Evolutionary conservation across 2,329 filamentous ascomycete genomes (phyloP), one percentile per base, ranked within the genome.

Genomic region (Botrytis porri): DNA sequence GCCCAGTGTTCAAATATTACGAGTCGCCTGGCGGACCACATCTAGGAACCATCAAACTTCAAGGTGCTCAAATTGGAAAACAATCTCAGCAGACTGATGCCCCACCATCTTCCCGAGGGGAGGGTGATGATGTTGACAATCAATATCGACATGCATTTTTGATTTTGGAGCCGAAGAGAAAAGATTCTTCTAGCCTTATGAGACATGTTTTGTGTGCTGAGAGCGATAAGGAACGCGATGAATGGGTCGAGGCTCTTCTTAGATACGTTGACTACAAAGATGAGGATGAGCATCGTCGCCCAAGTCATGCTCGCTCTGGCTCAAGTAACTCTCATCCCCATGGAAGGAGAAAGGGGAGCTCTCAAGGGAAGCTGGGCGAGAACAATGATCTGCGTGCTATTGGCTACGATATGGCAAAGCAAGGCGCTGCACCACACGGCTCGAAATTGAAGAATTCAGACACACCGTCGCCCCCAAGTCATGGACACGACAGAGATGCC

Each of bases 91-190:
- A 86, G 73, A 86, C 84, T n/a, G 82, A 82, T 39, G 87, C 86
- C 71, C 86, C 89, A 45, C 90, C 92, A 22, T 89, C 91, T 7
- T 86, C 87, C n/a, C 85, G 86, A 6, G 81, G 80, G 1, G 80
- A 83, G 32, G 86, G 89, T 29, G 94, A 97, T 62, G 94, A 97
- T 71, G 84, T 89, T 65, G 96, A 98, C 74, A 97, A 97, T 79
- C 94, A 98, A 81, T 99, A 97, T 81, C 92, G 96, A 9, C 96
- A 99, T 83, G 96, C 96, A 0, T 99, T 99, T 83, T 85, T 98
- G 63, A 93, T 99, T 71, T 82, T 98, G 70, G 96, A 99, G 80
- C 95, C 95, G 1, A 99, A 99, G 85, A 94, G 94, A 82, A 98
- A 97, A 82, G 96, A 99, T 80, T 94, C 94, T 0, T 90, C 87